Conservation (phyloP, 1,284 basidiomycete genomes). For the Termitomyces sp. region DNA sequence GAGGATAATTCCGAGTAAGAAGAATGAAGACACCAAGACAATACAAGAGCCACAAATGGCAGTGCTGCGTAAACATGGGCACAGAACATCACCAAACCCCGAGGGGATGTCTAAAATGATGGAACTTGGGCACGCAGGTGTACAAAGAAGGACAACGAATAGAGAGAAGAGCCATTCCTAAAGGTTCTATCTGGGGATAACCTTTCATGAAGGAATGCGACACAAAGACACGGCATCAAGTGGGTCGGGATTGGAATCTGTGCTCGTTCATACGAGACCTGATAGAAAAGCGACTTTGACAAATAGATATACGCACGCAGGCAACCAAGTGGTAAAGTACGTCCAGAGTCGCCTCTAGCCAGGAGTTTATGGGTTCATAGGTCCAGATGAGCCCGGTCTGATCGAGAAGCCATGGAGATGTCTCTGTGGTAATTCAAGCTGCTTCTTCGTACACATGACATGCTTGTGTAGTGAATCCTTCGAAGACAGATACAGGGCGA, state of each 20-base stretch:
- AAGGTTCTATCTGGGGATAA: constrained; percentile 12
- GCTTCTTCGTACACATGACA: constrained; percentile 9
- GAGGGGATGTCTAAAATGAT: constrained; percentile 1
- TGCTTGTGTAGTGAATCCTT: neutral
- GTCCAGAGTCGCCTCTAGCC: neutral
- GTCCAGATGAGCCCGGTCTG: constrained; percentile 4
- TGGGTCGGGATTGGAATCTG: constrained; percentile 3
- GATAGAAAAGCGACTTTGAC: neutral
- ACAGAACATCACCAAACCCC: neutral
- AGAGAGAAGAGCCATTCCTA: neutral
- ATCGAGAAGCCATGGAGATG: constrained; percentile 1
- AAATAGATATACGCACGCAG: neutral
- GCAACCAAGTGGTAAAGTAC: neutral
- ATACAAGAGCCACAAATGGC: neutral
- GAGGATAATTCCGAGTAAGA: neutral
- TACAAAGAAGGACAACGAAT: neutral
- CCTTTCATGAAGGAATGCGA: neutral
- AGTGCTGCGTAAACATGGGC: neutral
- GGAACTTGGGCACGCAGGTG: neutral
- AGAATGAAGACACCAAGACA: neutral
- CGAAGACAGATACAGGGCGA: neutral
- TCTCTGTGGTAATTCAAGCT: neutral
- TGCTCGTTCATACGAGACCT: neutral
- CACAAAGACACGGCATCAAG: constrained; percentile 5
- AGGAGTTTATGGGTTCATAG: neutral